Evolutionary conservation across 1,284 basidiomycete genomes (phyloP), one percentile per base, ranked within the genome.

Genomic region (Ganoderma lucidum): DNA sequence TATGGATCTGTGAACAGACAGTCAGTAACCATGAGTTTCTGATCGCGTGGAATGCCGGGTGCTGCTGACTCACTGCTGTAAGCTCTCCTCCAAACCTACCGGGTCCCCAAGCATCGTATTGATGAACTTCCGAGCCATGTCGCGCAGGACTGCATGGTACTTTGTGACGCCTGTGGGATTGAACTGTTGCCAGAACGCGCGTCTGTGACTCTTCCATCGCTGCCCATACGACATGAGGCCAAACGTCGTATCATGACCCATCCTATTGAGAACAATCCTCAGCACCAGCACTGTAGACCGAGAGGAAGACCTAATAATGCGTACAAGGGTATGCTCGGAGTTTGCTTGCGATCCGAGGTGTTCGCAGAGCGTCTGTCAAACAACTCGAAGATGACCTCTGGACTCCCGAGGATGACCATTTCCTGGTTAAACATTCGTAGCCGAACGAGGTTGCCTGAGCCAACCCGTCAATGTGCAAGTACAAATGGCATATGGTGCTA

Each of bases 371-470:
- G 48, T 59, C 61, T 70, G 14, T 74, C 70, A 14, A 74, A 63
- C 12, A 67, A 61, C 9, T 72, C 74, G n/a, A 55, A 44, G 19
- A 70, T 68, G 3, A 58, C 62, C 6, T 65, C 59, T 3, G 63
- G 15, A 15, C 67, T 66, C 8, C 67, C 69, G 28, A 75, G 51
- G 12, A 80, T 65, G 14, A 80, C 62, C 32, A 76, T 68, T 8
- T 70, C 67, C 37, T 74, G 63, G 0, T 75, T 75, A 5, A 78
- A 65, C 5, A 76, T 64, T 12, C 61, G 62, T 12, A 79, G 37
- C 41, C 75, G 75, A 23, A 76, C 61, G 9, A 80, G 66, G 35
- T 78, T 74, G 1, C 72, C 72, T 70, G 51, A 2, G 28, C 23
- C 35, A 19, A n/a, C 39, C 32, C 32, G 56, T 39, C 42, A 53